Evolutionary conservation across 176 grass and related monocot species (phyloP), one percentile per base, ranked within the genome.

Genomic region (Chloris gayana): DNA sequence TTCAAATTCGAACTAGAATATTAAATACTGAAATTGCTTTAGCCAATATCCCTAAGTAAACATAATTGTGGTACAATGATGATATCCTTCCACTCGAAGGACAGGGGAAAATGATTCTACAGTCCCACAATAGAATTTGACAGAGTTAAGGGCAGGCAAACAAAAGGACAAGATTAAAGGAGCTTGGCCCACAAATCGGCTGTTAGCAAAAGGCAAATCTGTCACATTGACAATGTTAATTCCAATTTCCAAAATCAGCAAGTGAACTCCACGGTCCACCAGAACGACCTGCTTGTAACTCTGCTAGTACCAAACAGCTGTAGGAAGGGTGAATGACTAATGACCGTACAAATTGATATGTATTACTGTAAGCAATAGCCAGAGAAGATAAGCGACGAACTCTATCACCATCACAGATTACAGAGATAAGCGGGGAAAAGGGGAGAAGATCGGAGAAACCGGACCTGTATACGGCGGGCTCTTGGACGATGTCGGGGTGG

Each of bases 381-480:
- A 11, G 22, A 7, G 46, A 17, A 49, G 46, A 49, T 49, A 49
- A 18, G 46, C 46, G 46, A 17, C 46, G 46, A 49, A 10, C 41
- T 44, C 41, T 18, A 30, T 5, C 61, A 32, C 12, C 29, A 18
- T 17, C 29, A 7, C 31, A 14, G 14, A 18, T 8, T 64, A 18
- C 61, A 6, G 61, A 18, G 61, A 7, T 31, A 15, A 19, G 15
- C 0, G 1, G 2, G 31, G 2, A 17, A 5, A 60, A 11, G 10
- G 9, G 30, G 14, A 37, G 63, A 34, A 17, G 60, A 29, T 17
- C 25, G 10, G 73, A 35, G 27, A 41, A 10, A 46, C 72, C 49
- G 50, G 66, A 92, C 95, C 90, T 79, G 86, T 98, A 98, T 30
- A 95, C 44, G 75, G 90, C 74, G 21, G 95, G 92, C 70, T 98